Evolutionary conservation across 2,329 filamentous ascomycete species (phyloP).

Genomic region (Fusarium nanum): DNA sequence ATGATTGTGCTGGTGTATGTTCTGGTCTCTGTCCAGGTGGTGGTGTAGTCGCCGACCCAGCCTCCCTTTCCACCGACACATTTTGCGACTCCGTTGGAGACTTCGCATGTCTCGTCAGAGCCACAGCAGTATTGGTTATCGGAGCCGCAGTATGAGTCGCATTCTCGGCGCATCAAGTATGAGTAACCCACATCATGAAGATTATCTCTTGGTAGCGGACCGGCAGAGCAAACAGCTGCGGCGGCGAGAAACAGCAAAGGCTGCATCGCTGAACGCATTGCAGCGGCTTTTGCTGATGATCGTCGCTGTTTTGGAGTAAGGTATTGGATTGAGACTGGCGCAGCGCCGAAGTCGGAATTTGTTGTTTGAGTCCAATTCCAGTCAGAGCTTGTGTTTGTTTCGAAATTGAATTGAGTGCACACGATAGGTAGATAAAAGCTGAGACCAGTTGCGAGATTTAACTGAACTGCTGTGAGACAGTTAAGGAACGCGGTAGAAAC

Average conservation of each 20-base stretch:
- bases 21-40: conserved; percentile 70
- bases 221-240: conserved; percentile 52
- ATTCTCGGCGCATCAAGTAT: conserved; percentile 62
- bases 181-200: conserved; percentile 62
- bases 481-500: conserved; percentile 30
- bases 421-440: background rate
- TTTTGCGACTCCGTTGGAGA: conserved; percentile 61
- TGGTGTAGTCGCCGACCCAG: conserved; percentile 58
- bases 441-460: conserved; percentile 28
- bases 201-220: conserved; percentile 63
- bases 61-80: conserved; percentile 57
- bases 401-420: conserved; percentile 21
- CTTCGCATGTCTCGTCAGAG: conserved; percentile 62
- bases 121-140: conserved; percentile 68
- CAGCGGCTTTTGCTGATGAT: conserved; percentile 10
- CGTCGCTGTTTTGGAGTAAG: conserved; percentile 2
- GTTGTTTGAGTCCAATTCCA: conserved; percentile 30
- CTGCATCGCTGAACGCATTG: conserved; percentile 45
- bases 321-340: conserved; percentile 7
- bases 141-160: conserved; percentile 65
- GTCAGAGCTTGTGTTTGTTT: conserved; percentile 10
- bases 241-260: conserved; percentile 55
- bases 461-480: conserved; percentile 29
- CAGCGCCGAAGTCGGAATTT: conserved; percentile 12
- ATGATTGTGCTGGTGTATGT: conserved; percentile 70